Evolutionary conservation across 768 basidiomycete genomes (phyloP).

Genomic region (Boletellus emodensis): DNA sequence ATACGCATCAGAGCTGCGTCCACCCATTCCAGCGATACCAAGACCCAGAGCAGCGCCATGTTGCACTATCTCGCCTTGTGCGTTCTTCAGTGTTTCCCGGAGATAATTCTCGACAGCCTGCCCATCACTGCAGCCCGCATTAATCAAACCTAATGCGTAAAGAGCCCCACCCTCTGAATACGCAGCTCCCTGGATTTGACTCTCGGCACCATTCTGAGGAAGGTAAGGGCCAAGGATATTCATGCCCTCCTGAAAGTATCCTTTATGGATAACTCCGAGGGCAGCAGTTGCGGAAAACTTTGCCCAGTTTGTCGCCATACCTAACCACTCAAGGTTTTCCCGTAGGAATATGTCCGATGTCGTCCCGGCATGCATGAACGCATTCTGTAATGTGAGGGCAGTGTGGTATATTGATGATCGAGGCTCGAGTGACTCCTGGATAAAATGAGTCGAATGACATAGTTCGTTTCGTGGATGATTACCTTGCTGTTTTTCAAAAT

Average conservation of each 20-base stretch:
- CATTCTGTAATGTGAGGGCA: conserved; percentile 93
- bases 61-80: conserved; percentile 84
- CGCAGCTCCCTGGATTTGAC: conserved; percentile 69
- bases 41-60: conserved; percentile 96
- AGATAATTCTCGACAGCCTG: conserved; percentile 71
- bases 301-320: conserved; percentile 93
- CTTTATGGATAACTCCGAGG: conserved; percentile 96
- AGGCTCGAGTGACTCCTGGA: conserved; percentile 82
- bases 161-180: conserved; percentile 97
- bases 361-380: conserved; percentile 98
- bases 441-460: conserved; percentile 4
- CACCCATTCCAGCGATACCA: conserved; percentile 95
- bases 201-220: conserved; percentile 73
- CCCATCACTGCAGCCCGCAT: conserved; percentile 80
- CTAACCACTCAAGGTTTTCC: conserved; percentile 96
- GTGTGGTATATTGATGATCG: conserved; percentile 98
- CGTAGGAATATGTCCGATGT: conserved; percentile 91
- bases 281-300: conserved; percentile 98
- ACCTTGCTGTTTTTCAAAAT: conserved; percentile 94
- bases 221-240: conserved; percentile 92
- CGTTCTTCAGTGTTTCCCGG: conserved; percentile 70
- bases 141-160: conserved; percentile 92
- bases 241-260: conserved; percentile 91
- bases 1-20: conserved; percentile 83
- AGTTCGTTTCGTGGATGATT: not conserved